A percentile compares a stretch with the other conserved stretches of the same genome.
Conservation (phyloP, 345 rosid species). For the Citrus mangshanensis region DNA sequence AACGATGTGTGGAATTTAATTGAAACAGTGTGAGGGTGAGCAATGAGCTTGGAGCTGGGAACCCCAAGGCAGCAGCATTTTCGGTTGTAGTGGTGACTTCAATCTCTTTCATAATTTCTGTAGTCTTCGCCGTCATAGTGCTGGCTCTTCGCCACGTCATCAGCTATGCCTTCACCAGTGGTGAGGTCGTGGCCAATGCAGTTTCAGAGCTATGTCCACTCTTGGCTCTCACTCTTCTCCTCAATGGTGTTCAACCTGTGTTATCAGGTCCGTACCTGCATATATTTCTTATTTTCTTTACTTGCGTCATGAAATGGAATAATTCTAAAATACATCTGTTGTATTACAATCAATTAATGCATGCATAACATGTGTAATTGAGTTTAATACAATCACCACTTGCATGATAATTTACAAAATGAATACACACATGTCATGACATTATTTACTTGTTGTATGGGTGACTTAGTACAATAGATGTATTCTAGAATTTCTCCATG, state of each 20-base stretch:
- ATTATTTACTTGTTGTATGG: no score
- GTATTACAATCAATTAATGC: no score
- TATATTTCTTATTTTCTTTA: no score
- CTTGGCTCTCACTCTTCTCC: slow-evolving; percentile 49
- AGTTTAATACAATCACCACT: no score
- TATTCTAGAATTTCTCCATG: no score
- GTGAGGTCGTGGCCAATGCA: slow-evolving; percentile 46
- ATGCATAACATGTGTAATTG: no score
- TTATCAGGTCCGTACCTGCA: slow-evolving; percentile 44
- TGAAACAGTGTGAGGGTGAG: slow-evolving; percentile 58
- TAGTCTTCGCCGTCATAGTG: slow-evolving; percentile 40
- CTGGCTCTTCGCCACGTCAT: slow-evolving; percentile 43
- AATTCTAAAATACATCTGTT: no score
- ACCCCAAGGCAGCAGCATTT: slow-evolving; percentile 65
- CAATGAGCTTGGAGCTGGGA: slow-evolving; percentile 73
- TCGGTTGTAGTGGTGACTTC: slow-evolving; percentile 36
- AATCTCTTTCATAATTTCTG: slow-evolving; percentile 41
- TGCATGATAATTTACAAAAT: no score
- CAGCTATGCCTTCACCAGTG: slow-evolving; percentile 58
- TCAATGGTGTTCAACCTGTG: slow-evolving; percentile 59
- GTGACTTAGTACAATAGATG: no score
- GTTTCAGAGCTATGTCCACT: slow-evolving; percentile 56
- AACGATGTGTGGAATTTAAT: neutral
- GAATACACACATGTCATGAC: no score
- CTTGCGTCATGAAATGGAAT: no score